Conservation (phyloP, 345 rosid genomes). For the Brassica juncea region DNA sequence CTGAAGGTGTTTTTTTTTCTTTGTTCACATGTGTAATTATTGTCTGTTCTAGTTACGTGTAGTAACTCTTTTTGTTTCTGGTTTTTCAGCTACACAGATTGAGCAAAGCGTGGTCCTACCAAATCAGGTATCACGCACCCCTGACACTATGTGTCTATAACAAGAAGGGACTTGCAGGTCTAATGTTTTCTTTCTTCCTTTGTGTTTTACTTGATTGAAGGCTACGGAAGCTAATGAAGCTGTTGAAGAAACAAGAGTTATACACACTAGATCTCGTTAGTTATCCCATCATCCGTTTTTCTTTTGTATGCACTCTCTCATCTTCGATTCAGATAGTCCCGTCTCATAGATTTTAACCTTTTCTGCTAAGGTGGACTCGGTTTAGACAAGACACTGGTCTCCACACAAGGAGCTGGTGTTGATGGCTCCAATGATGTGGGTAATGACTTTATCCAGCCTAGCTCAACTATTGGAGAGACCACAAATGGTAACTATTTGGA, state of each 20-base stretch:
- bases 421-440: background rate
- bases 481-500: conserved; percentile 37
- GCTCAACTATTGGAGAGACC: conserved; percentile 20
- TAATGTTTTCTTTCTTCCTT: background rate
- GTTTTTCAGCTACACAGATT: background rate
- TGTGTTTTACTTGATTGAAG: background rate
- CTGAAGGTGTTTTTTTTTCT: conserved; percentile 34
- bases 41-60: background rate
- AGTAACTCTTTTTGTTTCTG: background rate
- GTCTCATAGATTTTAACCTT: conserved; percentile 9
- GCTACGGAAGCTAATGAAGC: background rate
- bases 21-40: conserved; percentile 1
- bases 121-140: background rate
- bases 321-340: background rate
- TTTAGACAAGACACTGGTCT: conserved; percentile 30
- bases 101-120: background rate
- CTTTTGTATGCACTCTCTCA: background rate
- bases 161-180: background rate
- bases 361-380: conserved; percentile 30
- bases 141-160: background rate
- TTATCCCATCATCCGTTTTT: conserved; percentile 10
- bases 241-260: conserved; percentile 7
- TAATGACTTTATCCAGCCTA: conserved; percentile 24
- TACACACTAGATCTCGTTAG: conserved; percentile 38
- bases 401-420: conserved; percentile 33